Base-by-base conservation (phyloP, 2,329 filamentous ascomycete species). In the Sclerotinia trifoliorum region DNA sequence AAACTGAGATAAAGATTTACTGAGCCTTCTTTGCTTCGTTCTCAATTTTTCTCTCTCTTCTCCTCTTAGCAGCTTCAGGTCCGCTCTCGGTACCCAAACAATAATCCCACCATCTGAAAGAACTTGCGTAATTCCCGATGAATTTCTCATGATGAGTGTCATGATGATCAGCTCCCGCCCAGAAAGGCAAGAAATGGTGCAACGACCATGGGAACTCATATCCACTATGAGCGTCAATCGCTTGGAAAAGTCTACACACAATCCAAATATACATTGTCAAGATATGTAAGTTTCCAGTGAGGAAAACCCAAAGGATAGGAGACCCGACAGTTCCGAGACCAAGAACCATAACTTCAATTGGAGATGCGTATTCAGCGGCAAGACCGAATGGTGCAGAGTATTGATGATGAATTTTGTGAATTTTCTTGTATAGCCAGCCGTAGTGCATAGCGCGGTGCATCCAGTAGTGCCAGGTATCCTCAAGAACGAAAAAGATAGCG, bases 51-150 rank as follows among this genome's bases (percentile, higher is more conserved):
- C 83, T 88, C 80, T 95, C 93, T 70, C 93, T 87, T 78, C 94
- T 89, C 78, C 85, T 86, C 88, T 93, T 94, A 75, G 90, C 86
- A 52, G 94, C 92, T 80, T 96, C 94, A 49, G 92, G 87, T 65
- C 92, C 93, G 72, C 92, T 92, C 85, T 99, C 94, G 71, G 95
- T 99, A 81, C 97, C 94, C 74, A 98, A 85, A 75, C 89, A 80
- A 80, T 91, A 96, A 83, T 99, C 95, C 95, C 95, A 99, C 95
- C 95, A 99, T 80, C 94, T 88, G 88, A 99, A 99, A 84, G 92
- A 96, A 78, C 93, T 97, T 64, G 94, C 85, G 80, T 98, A 99
- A 84, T 99, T 99, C 75, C 95, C 95, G 72, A 99, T 93, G 82
- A 99, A 99, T 79, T 93, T 93, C 84, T 99, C 95, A 82, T 99